Base-by-base conservation (phyloP, 2,329 filamentous ascomycete genomes). In the Fusarium redolens region DNA sequence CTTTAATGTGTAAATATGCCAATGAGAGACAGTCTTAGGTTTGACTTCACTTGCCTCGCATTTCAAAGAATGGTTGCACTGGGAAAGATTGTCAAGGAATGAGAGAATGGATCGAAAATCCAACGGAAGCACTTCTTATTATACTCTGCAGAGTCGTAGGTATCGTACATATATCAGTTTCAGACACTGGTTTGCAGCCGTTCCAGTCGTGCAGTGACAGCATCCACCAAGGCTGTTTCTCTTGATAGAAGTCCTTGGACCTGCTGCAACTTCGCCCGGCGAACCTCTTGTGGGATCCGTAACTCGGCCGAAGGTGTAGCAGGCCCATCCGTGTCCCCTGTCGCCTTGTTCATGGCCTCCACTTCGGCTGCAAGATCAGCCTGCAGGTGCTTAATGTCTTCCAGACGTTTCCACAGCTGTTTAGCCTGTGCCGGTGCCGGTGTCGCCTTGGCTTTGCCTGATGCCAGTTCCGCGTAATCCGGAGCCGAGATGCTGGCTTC, bases 161-260 rank as follows among this genome's bases (percentile, higher is more conserved):
- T 60, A 72, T 62, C 62, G 64, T 63, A 68, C 77, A 82, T 75
- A 79, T 61, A 62, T 51, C 61, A 52, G 60, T 48, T 63, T 77
- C 61, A 78, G 37, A 66, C 54, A 51, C 68, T 67, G 55, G 80
- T 71, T 69, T 85, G 82, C 60, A 93, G 81, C 69, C 85, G 87
- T 79, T 91, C 89, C 70, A 94, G 81, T 63, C 91, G 85, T 63
- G 85, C 85, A 73, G 87, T 90, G 28, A 92, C 87, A 28, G 89
- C 91, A 74, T 93, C 91, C 11, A 93, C 89, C 75, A 93, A 80
- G 9, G 90, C 90, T 51, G 88, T 88, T 81, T 94, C 91, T 33
- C 92, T 84, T 64, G 92, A 90, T 72, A 94, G 81, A 67, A 93
- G 80, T 33, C 82, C 82, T 81, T 89, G 89, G 28, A 93, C 89